Conservation (phyloP, 2,329 filamentous ascomycete genomes). For the Ceratocystis lukuohia region DNA sequence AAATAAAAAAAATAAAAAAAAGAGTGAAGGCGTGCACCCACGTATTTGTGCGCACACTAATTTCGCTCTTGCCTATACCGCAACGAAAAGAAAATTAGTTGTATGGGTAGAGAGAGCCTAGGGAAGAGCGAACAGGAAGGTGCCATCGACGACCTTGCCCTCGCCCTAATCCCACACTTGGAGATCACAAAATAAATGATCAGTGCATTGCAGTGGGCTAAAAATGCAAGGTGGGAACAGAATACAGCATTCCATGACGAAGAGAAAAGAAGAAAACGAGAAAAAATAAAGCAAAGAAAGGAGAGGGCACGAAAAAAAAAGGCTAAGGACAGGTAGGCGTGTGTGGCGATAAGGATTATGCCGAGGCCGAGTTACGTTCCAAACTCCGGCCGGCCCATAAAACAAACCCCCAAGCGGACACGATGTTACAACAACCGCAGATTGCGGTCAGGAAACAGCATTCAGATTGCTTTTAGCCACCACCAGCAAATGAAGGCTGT, state of each 20-base stretch:
- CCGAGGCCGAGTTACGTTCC: neutral
- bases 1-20: neutral
- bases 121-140: neutral
- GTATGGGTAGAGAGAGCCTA: too few species aligned
- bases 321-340: too few species aligned
- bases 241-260: neutral
- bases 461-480: too few species aligned
- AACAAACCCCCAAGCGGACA: neutral
- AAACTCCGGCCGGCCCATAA: neutral
- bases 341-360: neutral
- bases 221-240: neutral
- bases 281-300: neutral
- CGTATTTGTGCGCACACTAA: too few species aligned
- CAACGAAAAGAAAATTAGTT: too few species aligned
- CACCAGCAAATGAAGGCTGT: too few species aligned
- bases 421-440: neutral
- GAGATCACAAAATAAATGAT: neutral
- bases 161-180: neutral
- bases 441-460: too few species aligned
- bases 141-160: neutral
- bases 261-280: neutral
- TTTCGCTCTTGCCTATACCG: too few species aligned
- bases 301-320: neutral
- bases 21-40: too few species aligned
- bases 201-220: neutral